Conservation (phyloP, 2,329 filamentous ascomycete species). For the Ophiocordyceps camponoti-floridani region DNA sequence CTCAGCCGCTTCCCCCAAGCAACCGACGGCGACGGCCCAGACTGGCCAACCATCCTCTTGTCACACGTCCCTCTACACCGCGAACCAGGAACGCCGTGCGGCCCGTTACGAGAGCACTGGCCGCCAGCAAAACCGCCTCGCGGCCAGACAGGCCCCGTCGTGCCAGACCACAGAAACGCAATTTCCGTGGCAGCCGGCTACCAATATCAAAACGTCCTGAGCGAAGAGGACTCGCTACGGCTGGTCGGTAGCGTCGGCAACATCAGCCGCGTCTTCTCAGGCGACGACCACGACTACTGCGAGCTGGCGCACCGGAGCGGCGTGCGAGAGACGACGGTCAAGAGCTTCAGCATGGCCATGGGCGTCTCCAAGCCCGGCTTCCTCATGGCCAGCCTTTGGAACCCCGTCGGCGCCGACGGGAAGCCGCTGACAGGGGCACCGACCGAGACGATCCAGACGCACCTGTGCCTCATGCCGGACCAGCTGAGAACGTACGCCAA, state of each 20-base stretch:
- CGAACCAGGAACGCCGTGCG: slow-evolving; percentile 67
- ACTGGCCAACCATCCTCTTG: slow-evolving; percentile 75
- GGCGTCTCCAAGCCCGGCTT: slow-evolving; percentile 79
- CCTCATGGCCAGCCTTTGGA: slow-evolving; percentile 77
- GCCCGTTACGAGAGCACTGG: slow-evolving; percentile 68
- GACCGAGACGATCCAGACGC: slow-evolving; percentile 57
- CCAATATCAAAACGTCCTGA: slow-evolving; percentile 93
- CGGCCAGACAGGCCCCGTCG: slow-evolving; percentile 33
- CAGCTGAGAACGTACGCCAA: slow-evolving; percentile 70
- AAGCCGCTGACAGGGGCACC: slow-evolving; percentile 24
- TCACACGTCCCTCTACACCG: slow-evolving; percentile 86
- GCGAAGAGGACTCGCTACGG: slow-evolving; percentile 53
- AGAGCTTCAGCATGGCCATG: slow-evolving; percentile 93
- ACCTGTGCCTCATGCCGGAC: slow-evolving; percentile 79
- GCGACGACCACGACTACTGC: slow-evolving; percentile 97
- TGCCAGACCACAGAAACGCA: slow-evolving; percentile 55
- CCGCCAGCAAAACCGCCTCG: slow-evolving; percentile 48
- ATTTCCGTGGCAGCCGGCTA: slow-evolving; percentile 66
- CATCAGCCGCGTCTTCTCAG: slow-evolving; percentile 74
- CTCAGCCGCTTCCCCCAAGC: slow-evolving; percentile 13
- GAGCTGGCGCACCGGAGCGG: slow-evolving; percentile 61
- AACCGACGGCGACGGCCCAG: slow-evolving; percentile 26
- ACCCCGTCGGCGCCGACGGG: slow-evolving; percentile 54
- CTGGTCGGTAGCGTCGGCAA: slow-evolving; percentile 66
- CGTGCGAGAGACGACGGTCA: slow-evolving; percentile 78